Evolutionary conservation across 2,329 filamentous ascomycete species (phyloP).

Genomic region (Aspergillus sp.): DNA sequence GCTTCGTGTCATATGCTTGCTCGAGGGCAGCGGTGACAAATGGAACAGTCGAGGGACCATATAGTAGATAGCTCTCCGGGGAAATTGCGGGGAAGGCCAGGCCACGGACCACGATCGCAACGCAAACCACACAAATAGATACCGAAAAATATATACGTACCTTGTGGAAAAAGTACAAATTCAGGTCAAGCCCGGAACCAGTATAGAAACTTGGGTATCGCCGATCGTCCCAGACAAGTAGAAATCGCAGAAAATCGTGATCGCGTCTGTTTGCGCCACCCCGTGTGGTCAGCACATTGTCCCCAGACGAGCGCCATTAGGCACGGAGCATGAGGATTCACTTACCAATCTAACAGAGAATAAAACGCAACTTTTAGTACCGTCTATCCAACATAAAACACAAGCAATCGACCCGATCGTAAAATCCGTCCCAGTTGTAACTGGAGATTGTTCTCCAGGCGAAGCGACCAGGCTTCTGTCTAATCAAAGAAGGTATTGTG

Average conservation of each 20-base stretch:
- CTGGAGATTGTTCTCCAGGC: slow-evolving; percentile 11
- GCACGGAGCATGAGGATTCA: slow-evolving; percentile 9
- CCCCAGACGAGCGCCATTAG: slow-evolving; percentile 3
- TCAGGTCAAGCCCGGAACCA: slow-evolving; percentile 15
- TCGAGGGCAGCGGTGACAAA: too few species aligned
- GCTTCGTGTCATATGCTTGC: too few species aligned
- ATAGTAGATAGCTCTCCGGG: background rate
- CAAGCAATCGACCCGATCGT: slow-evolving; percentile 29
- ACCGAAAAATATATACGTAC: slow-evolving; percentile 15
- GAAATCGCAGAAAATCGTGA: slow-evolving; percentile 30
- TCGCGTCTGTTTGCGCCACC: slow-evolving; percentile 27
- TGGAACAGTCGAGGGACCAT: background rate
- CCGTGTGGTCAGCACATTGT: slow-evolving; percentile 14
- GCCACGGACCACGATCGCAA: background rate
- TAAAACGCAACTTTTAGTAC: slow-evolving; percentile 25
- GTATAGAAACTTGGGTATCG: slow-evolving; percentile 17
- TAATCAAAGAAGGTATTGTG: slow-evolving; percentile 14
- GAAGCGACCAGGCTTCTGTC: slow-evolving; percentile 36
- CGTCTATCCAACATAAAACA: slow-evolving; percentile 32
- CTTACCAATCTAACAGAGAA: slow-evolving; percentile 37
- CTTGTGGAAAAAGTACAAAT: slow-evolving; percentile 21
- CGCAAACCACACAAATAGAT: background rate
- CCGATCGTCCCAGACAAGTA: slow-evolving; percentile 16
- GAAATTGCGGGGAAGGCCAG: background rate
- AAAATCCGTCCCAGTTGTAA: slow-evolving; percentile 16